These are phyloP conservation scores for Nitzschia palea DNA, from an alignment of 108 stramenopile species.

Conservation along the genomic window DNA sequence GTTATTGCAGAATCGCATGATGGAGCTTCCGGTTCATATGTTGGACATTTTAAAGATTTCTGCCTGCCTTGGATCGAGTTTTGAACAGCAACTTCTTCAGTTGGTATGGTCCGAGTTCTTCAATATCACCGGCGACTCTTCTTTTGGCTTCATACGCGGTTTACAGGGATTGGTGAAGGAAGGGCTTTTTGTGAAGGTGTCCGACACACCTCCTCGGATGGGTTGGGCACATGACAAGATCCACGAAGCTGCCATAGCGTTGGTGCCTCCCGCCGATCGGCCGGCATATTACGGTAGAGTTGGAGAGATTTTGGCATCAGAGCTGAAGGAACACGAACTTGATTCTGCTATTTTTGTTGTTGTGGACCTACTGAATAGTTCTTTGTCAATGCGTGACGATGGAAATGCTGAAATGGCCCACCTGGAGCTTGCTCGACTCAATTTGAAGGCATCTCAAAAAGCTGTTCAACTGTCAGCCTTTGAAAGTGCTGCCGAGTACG, in stretches of 20 bases:
- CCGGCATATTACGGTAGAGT: background rate
- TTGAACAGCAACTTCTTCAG: background rate
- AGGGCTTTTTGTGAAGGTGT: background rate
- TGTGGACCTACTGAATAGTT: slow-evolving; percentile 18
- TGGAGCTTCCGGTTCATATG: slow-evolving; percentile 6
- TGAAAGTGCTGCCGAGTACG: slow-evolving; percentile 20
- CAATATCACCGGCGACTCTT: background rate
- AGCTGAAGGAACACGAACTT: slow-evolving; percentile 8
- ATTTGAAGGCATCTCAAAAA: slow-evolving; percentile 22
- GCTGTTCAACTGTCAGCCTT: slow-evolving; percentile 29
- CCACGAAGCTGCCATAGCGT: slow-evolving; percentile 21
- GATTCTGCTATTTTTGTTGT: slow-evolving; percentile 13
- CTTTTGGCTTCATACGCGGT: too few relatives aligned
- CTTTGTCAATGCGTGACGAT: too few relatives aligned
- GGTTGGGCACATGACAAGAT: slow-evolving; percentile 32
- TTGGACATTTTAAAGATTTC: slow-evolving; percentile 7
- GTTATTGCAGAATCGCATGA: background rate
- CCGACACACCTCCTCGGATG: background rate
- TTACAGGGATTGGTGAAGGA: too few relatives aligned
- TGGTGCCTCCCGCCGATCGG: slow-evolving; percentile 3
- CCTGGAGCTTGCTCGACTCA: slow-evolving; percentile 14
- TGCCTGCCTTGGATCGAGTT: slow-evolving; percentile 19
- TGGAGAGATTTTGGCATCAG: slow-evolving; percentile 2
- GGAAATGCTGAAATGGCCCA: too few relatives aligned
- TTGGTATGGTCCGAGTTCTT: background rate